These are phyloP conservation scores for Aspergillus thermomutatus DNA, from an alignment of 2,329 filamentous ascomycete species.

Conservation along the genomic window DNA sequence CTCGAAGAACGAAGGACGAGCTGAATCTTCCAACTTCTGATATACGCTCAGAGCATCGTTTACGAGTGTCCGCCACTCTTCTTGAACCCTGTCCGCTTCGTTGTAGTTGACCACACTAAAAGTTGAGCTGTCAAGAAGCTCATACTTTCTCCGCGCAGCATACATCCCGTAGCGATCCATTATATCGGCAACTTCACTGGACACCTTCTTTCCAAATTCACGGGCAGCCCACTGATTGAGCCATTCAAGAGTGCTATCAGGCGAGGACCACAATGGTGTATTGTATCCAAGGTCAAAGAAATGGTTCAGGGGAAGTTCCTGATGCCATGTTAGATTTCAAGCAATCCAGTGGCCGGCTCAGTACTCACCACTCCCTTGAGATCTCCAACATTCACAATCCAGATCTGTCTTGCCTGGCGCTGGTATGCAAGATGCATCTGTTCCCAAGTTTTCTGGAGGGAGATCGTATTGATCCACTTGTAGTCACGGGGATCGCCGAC, in stretches of 20 bases:
- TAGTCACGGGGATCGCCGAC: conserved; percentile 60
- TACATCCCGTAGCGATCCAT: conserved; percentile 56
- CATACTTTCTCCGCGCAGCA: conserved; percentile 60
- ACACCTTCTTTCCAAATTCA: conserved; percentile 53
- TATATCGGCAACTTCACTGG: conserved; percentile 49
- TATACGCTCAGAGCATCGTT: conserved; percentile 56
- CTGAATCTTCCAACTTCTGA: conserved; percentile 48
- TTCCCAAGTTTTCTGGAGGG: conserved; percentile 63
- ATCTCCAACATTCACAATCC: conserved; percentile 67
- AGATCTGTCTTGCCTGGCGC: conserved; percentile 58
- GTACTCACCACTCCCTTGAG: conserved; percentile 55
- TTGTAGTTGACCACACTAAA: conserved; percentile 63
- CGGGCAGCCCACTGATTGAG: conserved; percentile 55
- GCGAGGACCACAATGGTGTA: conserved; percentile 52
- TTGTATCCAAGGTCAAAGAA: conserved; percentile 68
- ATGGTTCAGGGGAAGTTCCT: conserved; percentile 63
- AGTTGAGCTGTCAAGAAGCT: conserved; percentile 56
- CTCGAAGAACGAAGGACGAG: conserved; percentile 61
- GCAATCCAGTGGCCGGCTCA: conserved; percentile 5
- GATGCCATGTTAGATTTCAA: conserved; percentile 8
- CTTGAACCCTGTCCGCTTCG: conserved; percentile 58
- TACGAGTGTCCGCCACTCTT: conserved; percentile 54
- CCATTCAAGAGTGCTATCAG: conserved; percentile 55
- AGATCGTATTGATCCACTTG: conserved; percentile 65
- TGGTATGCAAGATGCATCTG: conserved; percentile 63